Evolutionary conservation across 169 alveolate genomes (phyloP), one percentile per base, ranked within the genome.

Genomic region (Eimeria brunetti): DNA sequence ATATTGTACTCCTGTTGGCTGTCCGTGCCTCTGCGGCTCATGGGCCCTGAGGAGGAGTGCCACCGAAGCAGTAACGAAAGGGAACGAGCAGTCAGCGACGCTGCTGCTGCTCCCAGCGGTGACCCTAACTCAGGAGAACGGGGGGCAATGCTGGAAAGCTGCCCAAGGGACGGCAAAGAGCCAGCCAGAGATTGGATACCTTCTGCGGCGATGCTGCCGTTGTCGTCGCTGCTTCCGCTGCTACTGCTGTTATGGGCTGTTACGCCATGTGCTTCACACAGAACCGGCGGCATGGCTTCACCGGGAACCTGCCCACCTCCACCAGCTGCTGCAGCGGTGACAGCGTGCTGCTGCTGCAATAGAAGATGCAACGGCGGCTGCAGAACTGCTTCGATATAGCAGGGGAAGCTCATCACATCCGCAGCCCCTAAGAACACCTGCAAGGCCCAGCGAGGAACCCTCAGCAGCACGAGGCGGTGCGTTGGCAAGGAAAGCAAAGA

Each of bases 361-460:
- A 89, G 60, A 33, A 89, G 89, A 33, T 89, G 89, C 24, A 44
- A 73, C 7, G 95, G 85, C 62, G 95, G 95, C 89, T 89, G 95
- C 41, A 89, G 58, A 62, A 89, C 89, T 49, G 89, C 95, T 49
- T 89, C 95, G 11, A 89, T 75, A 75, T n/a, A 89, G 56, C 95
- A 89, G 89, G 84, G 95, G 81, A 89, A 89, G 49, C 71, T 41
- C 41, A 89, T 56, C 33, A 89, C 76, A n/a, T 53, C 56, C 38
- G 51, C 44, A 24, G 90, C 20, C 53, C 62, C 56, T 12, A 83
- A 18, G 24, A 83, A 83, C n/a, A 49, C 71, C 38, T 83, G 75
- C 33, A 83, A 30, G 33, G 75, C 90, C 67, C 75, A 30, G 51
- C 90, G 90, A 64, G 90, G 90, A 56, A 64, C 71, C 75, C 90